These are phyloP conservation scores for Flammula alnicola DNA, from an alignment of 1,284 basidiomycete genomes.

Conservation along the genomic window DNA sequence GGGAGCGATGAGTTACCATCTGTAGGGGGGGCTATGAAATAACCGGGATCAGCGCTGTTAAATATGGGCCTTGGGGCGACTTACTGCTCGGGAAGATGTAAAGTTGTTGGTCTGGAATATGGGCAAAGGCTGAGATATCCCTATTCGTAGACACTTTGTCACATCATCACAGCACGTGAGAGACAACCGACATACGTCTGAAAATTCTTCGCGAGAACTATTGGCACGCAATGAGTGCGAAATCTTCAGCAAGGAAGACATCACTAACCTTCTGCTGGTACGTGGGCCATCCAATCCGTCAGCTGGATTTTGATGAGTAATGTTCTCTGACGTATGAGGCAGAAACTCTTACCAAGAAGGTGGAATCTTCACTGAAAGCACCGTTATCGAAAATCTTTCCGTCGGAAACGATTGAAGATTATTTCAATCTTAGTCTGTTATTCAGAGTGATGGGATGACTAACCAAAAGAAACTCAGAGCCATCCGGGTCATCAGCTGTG, in stretches of 20 bases:
- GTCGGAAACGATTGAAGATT: too few species aligned
- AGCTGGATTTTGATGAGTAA: conserved; percentile 38
- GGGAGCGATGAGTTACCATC: conserved; percentile 37
- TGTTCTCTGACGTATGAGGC: not conserved
- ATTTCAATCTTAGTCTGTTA: too few species aligned
- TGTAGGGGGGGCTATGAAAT: conserved; percentile 11
- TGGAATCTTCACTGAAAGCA: conserved; percentile 67
- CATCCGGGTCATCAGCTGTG: conserved; percentile 57
- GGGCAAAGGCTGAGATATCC: conserved; percentile 55
- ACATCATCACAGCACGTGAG: not conserved
- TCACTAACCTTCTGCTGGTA: conserved; percentile 48
- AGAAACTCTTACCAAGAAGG: conserved; percentile 56
- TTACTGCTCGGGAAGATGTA: conserved; percentile 70
- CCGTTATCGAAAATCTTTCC: conserved; percentile 67
- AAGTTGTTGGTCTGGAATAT: conserved; percentile 61
- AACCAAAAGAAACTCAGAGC: conserved; percentile 74
- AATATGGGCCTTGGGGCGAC: conserved; percentile 19
- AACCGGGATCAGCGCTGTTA: not conserved
- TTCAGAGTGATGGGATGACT: too few species aligned
- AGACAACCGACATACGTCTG: conserved; percentile 39
- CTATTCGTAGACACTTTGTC: conserved; percentile 20
- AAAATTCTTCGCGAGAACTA: conserved; percentile 76
- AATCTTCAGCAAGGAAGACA: not conserved
- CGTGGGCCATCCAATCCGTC: conserved; percentile 70
- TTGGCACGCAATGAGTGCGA: conserved; percentile 4